A percentile compares a stretch with the other conserved stretches of the same genome.
phyloP scores from a whole-genome alignment of 495 filamentous ascomycete species.

The Umbilicaria muhlenbergii region DNA sequence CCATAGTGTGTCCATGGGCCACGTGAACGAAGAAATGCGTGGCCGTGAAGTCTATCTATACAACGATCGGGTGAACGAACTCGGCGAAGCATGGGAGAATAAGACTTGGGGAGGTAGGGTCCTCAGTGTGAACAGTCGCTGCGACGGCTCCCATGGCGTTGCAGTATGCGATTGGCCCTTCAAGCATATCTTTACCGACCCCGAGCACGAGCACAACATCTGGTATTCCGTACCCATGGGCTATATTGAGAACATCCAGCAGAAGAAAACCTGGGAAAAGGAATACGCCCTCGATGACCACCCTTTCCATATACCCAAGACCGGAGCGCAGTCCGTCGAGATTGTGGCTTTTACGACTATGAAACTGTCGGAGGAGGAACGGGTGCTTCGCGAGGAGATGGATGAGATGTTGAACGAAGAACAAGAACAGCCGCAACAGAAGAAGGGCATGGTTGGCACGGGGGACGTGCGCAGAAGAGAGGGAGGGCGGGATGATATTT shows the following conservation, averaged over 20 bases:
- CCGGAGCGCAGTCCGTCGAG: conserved; percentile 9
- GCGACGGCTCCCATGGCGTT: conserved; percentile 11
- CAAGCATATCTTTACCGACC: conserved; percentile 1
- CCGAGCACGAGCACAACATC: conserved; percentile 7
- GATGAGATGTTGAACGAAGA: conserved; percentile 4
- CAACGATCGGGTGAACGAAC: conserved; percentile 7
- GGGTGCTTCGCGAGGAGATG: conserved; percentile 5
- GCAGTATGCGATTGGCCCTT: conserved; percentile 10
- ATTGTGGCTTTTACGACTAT: conserved; percentile 14
- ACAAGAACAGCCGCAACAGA: conserved; percentile 8
- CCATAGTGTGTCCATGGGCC: not conserved
- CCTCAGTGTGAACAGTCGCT: conserved; percentile 7
- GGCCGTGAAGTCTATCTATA: conserved; percentile 12
- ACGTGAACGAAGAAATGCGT: conserved; percentile 10
- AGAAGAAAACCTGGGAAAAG: conserved; percentile 10
- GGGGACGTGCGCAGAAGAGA: not conserved
- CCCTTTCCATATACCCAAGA: conserved; percentile 7
- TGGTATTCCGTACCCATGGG: conserved; percentile 11
- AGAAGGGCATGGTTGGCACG: conserved; percentile 5
- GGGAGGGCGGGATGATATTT: too few species aligned
- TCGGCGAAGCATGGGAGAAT: conserved; percentile 11
- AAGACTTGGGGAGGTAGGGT: conserved; percentile 11
- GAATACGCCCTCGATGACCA: conserved; percentile 3
- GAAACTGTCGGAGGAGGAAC: conserved; percentile 3
- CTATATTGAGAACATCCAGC: conserved; percentile 11